Percentiles rank a stretch among this genome's conserved stretches.
Conservation (phyloP, 169 alveolate species). For the Plasmodium gonderi region DNA sequence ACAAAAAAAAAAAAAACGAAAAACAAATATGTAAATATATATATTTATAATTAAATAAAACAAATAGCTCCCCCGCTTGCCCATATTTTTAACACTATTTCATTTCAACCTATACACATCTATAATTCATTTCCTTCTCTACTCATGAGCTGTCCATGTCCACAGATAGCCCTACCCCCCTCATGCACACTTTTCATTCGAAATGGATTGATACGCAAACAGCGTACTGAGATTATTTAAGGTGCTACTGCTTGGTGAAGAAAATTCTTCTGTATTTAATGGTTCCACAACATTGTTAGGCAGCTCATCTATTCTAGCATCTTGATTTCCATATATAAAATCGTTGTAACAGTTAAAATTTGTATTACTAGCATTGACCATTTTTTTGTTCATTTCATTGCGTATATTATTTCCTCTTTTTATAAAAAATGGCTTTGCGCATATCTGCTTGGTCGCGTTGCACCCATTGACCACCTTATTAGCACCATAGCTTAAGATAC, state of each 20-base stretch:
- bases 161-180: neutral
- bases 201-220: neutral
- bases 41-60: too few species aligned
- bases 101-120: too few species aligned
- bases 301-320: neutral
- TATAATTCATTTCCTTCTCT: neutral
- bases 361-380: neutral
- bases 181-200: neutral
- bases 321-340: constrained; percentile 2
- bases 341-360: constrained; percentile 9
- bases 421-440: neutral
- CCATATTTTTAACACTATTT: too few species aligned
- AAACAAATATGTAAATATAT: too few species aligned
- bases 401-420: constrained; percentile 14
- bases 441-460: neutral
- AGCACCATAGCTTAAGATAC: too few species aligned
- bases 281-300: constrained; percentile 1
- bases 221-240: neutral
- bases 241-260: constrained; percentile 2
- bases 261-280: neutral
- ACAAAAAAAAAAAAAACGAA: too few species aligned
- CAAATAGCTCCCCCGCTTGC: too few species aligned
- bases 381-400: neutral
- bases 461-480: too few species aligned
- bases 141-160: neutral